A percentile compares a stretch with the other conserved stretches of the same genome.
These are phyloP conservation scores for Cyphellophora europaea DNA, from an alignment of 2,329 filamentous ascomycete genomes.

Conservation along the genomic window DNA sequence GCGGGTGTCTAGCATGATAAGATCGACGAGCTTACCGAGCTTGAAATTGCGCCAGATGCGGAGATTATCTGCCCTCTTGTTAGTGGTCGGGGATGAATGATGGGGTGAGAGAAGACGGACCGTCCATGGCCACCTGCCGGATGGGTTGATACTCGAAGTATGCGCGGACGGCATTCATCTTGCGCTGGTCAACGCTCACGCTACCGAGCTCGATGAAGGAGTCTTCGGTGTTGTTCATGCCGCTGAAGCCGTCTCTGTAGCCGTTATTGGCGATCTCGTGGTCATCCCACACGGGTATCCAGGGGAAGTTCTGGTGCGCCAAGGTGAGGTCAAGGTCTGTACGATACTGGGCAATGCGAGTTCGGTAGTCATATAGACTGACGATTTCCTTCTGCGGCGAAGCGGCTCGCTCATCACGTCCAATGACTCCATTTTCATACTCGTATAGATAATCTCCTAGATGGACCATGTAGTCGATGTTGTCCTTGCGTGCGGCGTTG, in stretches of 20 bases:
- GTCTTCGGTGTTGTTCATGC: slow-evolving; percentile 57
- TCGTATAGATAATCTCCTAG: slow-evolving; percentile 54
- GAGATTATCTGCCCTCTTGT: too few species aligned
- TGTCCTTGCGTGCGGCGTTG: slow-evolving; percentile 51
- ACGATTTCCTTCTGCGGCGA: slow-evolving; percentile 43
- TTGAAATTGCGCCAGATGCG: slow-evolving; percentile 59
- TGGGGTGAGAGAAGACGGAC: slow-evolving; percentile 56
- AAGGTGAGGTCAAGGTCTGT: slow-evolving; percentile 51
- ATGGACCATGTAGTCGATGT: slow-evolving; percentile 51
- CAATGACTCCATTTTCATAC: slow-evolving; percentile 38
- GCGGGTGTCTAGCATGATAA: slow-evolving; percentile 61
- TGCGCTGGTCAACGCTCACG: slow-evolving; percentile 61
- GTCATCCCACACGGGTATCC: slow-evolving; percentile 50
- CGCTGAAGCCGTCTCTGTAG: slow-evolving; percentile 52
- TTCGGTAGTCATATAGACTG: slow-evolving; percentile 43
- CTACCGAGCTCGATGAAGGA: slow-evolving; percentile 49
- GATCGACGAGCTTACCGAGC: slow-evolving; percentile 55
- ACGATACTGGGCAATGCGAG: slow-evolving; percentile 49
- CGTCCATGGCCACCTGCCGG: slow-evolving; percentile 56
- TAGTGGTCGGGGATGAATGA: slow-evolving; percentile 57
- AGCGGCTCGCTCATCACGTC: slow-evolving; percentile 45
- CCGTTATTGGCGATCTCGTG: slow-evolving; percentile 54
- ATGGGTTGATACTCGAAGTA: slow-evolving; percentile 21
- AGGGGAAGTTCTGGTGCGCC: slow-evolving; percentile 48
- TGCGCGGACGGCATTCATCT: slow-evolving; percentile 63